Base-by-base conservation (phyloP, 306 rosid genomes). In the Begonia fuchsioides region DNA sequence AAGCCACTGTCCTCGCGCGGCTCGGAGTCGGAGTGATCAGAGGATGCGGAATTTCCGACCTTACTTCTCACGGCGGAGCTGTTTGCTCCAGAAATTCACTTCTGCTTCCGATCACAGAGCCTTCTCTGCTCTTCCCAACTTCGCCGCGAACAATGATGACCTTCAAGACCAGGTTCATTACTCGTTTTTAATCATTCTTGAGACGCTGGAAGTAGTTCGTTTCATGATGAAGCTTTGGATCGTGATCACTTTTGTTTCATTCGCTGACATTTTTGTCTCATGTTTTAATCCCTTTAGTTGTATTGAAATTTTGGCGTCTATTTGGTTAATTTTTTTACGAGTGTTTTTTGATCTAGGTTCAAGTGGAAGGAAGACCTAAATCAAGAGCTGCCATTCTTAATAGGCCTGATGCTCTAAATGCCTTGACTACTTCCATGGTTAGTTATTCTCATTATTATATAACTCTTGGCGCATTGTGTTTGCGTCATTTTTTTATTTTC, bases 371-470 rank as follows among this genome's bases (percentile, higher is more conserved):
- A 72, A 75, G 78, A 67, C 76, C 84, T 35, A 87, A 75, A 54
- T 82, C 87, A 17, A 79, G 96, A 71, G 61, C 87, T 15, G 92
- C 96, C 18, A 67, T 82, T 58, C 84, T 87, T 68, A 77, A 82
- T 66, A 66, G 92, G 46, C 87, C 94, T 5, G 68, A 82, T 32
- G 66, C 72, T 54, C 73, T 87, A 17, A 87, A 79, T 60, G 80
- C 87, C 43, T 78, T 87, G 64, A 71, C 75, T 45, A 59, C 68
- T 64, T 64, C 83, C 15, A 82, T 82, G 96, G 83, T 76, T 43
- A 17, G 19, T 43, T 57, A 9, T 3, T 15, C 15, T 19, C 44
- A 39, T 38, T 12, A 3, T 14, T 50, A 49, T n/a, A n/a, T 6
- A 15, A 11, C 10, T 35, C 5, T 50, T 56, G 15, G 32, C 55